Conservation (phyloP, 306 rosid species). For the Lathyrus sativus region DNA sequence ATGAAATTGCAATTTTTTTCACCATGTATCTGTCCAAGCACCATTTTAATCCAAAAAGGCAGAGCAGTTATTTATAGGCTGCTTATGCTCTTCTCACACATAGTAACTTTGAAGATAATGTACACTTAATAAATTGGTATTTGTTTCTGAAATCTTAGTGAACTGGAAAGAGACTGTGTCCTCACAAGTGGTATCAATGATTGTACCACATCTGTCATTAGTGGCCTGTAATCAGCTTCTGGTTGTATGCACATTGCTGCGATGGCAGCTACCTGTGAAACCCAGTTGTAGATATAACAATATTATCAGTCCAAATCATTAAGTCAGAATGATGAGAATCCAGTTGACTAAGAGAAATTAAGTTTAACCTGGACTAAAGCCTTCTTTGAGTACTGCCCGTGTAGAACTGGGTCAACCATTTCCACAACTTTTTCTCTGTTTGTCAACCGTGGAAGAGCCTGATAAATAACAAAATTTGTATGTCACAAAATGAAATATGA, state of each 20-base stretch:
- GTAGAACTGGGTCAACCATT: conserved; percentile 89
- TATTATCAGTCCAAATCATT: conserved; percentile 7
- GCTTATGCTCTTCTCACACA: conserved; percentile 27
- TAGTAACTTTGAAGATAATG: conserved; percentile 11
- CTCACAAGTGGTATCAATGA: conserved; percentile 78
- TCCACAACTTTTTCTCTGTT: conserved; percentile 76
- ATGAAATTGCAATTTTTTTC: conserved; percentile 16
- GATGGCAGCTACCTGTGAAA: conserved; percentile 75
- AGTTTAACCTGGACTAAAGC: conserved; percentile 83
- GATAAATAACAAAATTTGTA: conserved; percentile 32
- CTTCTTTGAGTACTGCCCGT: conserved; percentile 78
- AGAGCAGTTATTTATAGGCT: conserved; percentile 14
- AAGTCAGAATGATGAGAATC: conserved; percentile 17
- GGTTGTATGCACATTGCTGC: conserved; percentile 99
- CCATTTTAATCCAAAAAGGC: conserved; percentile 10
- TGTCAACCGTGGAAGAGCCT: conserved; percentile 95
- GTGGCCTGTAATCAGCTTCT: conserved; percentile 93
- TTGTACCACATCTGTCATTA: conserved; percentile 92
- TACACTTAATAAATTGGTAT: conserved; percentile 35
- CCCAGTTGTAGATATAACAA: conserved; percentile 20
- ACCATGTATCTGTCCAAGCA: conserved; percentile 26
- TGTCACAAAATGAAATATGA: not conserved
- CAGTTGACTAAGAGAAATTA: conserved; percentile 7
- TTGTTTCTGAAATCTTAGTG: conserved; percentile 65
- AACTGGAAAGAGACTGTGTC: conserved; percentile 49